Conservation (phyloP, 306 rosid genomes). For the Quercus gilva region DNA sequence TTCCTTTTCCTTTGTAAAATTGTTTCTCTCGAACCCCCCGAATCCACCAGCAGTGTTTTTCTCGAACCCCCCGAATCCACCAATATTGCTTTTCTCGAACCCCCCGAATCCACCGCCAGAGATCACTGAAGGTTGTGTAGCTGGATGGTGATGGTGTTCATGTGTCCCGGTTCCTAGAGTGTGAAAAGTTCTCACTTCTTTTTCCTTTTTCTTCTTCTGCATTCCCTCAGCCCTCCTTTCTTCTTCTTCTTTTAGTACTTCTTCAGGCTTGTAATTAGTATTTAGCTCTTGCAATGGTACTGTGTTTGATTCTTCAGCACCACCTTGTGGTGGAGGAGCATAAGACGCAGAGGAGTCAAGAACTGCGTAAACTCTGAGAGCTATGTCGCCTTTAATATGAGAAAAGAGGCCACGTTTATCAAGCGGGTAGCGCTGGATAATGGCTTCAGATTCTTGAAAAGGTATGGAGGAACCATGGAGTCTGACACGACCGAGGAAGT, state of each 20-base stretch:
- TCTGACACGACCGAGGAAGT: constrained; percentile 76
- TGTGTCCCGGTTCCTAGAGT: constrained; percentile 53
- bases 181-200: constrained; percentile 77
- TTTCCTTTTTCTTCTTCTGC: constrained; percentile 57
- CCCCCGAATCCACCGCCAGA: constrained; percentile 10
- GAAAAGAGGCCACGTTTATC: constrained; percentile 70
- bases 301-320: constrained; percentile 18
- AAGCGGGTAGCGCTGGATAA: constrained; percentile 72
- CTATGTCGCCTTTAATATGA: constrained; percentile 69
- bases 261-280: constrained; percentile 23
- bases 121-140: constrained; percentile 25
- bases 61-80: background rate
- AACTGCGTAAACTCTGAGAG: constrained; percentile 50
- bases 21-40: too few relatives aligned
- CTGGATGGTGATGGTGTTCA: background rate
- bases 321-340: constrained; percentile 12
- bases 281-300: constrained; percentile 64
- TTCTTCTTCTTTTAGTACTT: constrained; percentile 30
- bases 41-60: too few relatives aligned
- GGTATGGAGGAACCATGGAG: constrained; percentile 66
- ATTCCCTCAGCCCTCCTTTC: constrained; percentile 26
- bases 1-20: background rate
- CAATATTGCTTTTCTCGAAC: background rate
- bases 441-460: constrained; percentile 52
- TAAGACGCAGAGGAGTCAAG: constrained; percentile 23